Evolutionary conservation across 2,329 filamentous ascomycete genomes (phyloP), one percentile per base, ranked within the genome.

Genomic region (Pyrenophora teres): DNA sequence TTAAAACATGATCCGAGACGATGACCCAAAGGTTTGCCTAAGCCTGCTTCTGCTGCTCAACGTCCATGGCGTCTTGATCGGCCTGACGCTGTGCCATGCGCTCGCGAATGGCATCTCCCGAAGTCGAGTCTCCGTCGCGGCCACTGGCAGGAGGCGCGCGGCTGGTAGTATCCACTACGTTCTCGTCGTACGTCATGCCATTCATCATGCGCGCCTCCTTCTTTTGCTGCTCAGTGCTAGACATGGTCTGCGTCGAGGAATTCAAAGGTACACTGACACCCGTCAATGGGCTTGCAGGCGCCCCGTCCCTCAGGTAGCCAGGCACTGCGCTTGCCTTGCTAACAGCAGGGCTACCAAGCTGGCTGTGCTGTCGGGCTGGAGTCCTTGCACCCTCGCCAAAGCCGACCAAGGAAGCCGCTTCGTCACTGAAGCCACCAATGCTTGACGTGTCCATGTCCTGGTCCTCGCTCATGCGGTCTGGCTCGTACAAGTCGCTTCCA

Each of bases 351-450:
- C 87, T 90, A 50, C 92, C 87, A 4, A 91, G 91, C 71, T 88
- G 91, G 62, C 88, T 90, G 36, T 70, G 65, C 56, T 77, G 73
- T 41, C 78, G 65, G 10, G 78, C 78, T 16, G 79, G 78, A n/a
- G 79, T 81, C 50, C 78, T 71, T 8, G 93, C 92, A 30, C 92
- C 93, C 72, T 97, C 92, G 42, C 93, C 93, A 63, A 97, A 97
- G 0, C 89, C 93, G 8, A 97, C 93, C 5, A 97, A 80, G 57
- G 88, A 93, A 2, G 87, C 90, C 45, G 86, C 87, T 65, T 96
- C 91, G 64, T 96, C 92, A 64, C 89, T 93, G 81, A 94, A 88
- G 52, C 88, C 89, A 60, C 90, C 89, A 43, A 87, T 83, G 56
- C 85, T 86, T 23, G 85, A 86, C 12, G 75, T 77, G 49, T 81